Base-by-base conservation (phyloP, 768 basidiomycete genomes). In the Russula compacta region DNA sequence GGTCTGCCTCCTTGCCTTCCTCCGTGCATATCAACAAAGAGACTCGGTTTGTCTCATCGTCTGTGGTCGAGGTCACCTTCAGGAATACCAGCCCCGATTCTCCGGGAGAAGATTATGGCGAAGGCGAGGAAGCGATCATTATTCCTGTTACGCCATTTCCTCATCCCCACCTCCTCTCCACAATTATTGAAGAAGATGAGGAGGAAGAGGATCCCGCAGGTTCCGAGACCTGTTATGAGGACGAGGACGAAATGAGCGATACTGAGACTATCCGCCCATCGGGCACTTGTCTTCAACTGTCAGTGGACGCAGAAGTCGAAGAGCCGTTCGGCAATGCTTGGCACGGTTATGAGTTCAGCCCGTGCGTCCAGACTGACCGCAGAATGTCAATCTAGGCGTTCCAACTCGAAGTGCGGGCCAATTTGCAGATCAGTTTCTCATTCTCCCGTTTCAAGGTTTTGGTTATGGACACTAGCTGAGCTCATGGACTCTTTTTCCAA, bases 401-500 rank as follows among this genome's bases (percentile, higher is more conserved):
- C 36, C 49, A 12, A 36, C 29, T 33, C 14, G 43, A 32, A 44
- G 43, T 29, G 44, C 36, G 17, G 39, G 36, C 17, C 32, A 33
- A 19, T 21, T 29, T n/a, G 11, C 44, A 14, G 9, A 19, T 15
- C 14, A 10, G 35, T 35, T 51, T n/a, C n/a, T 46, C 19, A 15
- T 38, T 39, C 11, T 46, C 42, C 50, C 53, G 24, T 52, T 61
- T 46, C 49, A 19, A 51, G 8, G 7, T 32, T 19, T 52, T 36
- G 47, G 29, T 54, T 49, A 21, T 49, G 39, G 33, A 17, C 29
- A 47, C 14, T n/a, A 56, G 60, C 11, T 56, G 54, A 56, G 60
- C 60, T 51, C 54, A 17, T 51, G 54, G 54, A 61, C 60, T 61
- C 55, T 61, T 61, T 47, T 61, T 10, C 24, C 5, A 40, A 33